Evolutionary conservation across 768 basidiomycete genomes (phyloP).

Genomic region (Crepidotus variabilis): DNA sequence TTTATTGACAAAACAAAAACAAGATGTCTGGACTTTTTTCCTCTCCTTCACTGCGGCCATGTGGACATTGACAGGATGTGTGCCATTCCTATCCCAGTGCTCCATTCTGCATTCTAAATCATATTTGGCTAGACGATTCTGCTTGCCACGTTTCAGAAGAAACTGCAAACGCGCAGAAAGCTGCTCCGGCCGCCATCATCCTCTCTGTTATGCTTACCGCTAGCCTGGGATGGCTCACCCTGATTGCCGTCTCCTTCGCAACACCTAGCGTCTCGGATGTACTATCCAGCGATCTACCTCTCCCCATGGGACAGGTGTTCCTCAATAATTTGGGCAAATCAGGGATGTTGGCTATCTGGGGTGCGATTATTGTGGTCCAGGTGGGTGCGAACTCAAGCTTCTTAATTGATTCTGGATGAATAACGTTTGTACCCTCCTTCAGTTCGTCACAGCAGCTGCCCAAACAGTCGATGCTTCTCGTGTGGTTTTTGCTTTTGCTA

Average conservation of each 20-base stretch:
- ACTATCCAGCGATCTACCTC: constrained; percentile 44
- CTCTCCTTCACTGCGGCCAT: constrained; percentile 71
- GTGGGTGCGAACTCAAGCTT: constrained; percentile 13
- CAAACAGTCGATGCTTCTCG: constrained; percentile 75
- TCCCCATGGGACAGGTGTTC: constrained; percentile 74
- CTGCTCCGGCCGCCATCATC: constrained; percentile 68
- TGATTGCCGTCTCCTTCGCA: constrained; percentile 65
- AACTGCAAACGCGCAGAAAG: constrained; percentile 56
- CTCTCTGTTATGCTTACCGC: constrained; percentile 59
- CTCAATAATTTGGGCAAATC: constrained; percentile 59
- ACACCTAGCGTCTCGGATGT: constrained; percentile 51
- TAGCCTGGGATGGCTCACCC: constrained; percentile 59
- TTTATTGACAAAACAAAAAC: constrained; percentile 4
- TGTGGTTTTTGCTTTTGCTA: constrained; percentile 71
- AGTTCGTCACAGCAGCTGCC: constrained; percentile 73
- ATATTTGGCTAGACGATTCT: constrained; percentile 58
- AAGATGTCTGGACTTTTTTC: constrained; percentile 73
- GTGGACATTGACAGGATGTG: constrained; percentile 80
- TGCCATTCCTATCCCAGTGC: constrained; percentile 17
- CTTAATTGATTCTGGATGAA: neutral
- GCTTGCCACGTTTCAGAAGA: constrained; percentile 77
- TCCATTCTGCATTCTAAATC: neutral
- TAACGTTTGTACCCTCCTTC: neutral
- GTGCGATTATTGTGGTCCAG: constrained; percentile 61
- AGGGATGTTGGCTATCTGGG: constrained; percentile 74